Percentiles rank a stretch among this genome's conserved stretches.
These are phyloP conservation scores for Helicostylum pulchrum DNA, from an alignment of 192 early-diverging fungal genomes.

Conservation along the genomic window DNA sequence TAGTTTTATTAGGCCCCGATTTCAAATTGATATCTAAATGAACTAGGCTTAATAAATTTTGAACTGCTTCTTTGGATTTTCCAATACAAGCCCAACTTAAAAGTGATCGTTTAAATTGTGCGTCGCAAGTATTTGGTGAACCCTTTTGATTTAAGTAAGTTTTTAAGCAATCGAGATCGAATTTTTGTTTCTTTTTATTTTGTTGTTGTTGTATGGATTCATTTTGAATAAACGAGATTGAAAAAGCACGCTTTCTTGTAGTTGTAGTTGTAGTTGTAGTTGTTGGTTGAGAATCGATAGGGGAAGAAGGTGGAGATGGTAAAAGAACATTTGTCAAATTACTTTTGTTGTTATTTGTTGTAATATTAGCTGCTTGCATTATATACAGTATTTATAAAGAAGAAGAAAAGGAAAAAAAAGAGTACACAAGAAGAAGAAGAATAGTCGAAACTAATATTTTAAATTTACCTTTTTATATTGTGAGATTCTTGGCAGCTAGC, in stretches of 20 bases:
- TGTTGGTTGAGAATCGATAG: conserved; percentile 14
- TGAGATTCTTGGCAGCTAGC: neutral
- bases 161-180: conserved; percentile 1
- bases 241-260: conserved; percentile 4
- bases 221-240: conserved; percentile 6
- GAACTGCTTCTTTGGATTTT: conserved; percentile 13
- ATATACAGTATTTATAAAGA: conserved; percentile 1
- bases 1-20: conserved; percentile 13
- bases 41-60: conserved; percentile 4
- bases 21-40: conserved; percentile 13
- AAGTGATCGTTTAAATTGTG: conserved; percentile 8
- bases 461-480: neutral
- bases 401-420: conserved; percentile 3
- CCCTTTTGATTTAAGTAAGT: conserved; percentile 15
- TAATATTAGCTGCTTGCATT: conserved; percentile 1
- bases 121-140: conserved; percentile 1
- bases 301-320: conserved; percentile 28
- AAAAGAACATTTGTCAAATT: neutral
- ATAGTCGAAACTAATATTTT: neutral
- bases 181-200: conserved; percentile 8
- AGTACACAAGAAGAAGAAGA: neutral
- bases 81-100: conserved; percentile 21
- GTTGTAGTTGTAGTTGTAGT: neutral
- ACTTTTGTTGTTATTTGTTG: neutral
- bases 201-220: neutral